These are phyloP conservation scores for Paramecium biaurelia DNA, from an alignment of 73 alveolate species.

Conservation along the genomic window DNA sequence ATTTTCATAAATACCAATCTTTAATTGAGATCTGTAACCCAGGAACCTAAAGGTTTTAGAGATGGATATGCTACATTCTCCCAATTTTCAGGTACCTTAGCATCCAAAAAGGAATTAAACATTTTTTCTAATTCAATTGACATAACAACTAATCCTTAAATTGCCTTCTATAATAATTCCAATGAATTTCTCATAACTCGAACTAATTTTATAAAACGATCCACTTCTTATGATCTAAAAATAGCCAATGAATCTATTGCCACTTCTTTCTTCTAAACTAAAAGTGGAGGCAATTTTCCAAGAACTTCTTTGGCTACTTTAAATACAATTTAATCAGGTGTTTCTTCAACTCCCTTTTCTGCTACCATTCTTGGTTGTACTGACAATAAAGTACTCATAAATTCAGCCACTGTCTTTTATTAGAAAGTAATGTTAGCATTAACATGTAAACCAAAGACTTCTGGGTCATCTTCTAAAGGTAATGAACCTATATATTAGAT, in stretches of 20 bases:
- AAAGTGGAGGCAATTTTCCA: constrained; percentile 75
- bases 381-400: constrained; percentile 88
- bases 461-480: constrained; percentile 99
- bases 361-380: constrained; percentile 96
- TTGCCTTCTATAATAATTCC: constrained; percentile 85
- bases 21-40: constrained; percentile 92
- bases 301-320: constrained; percentile 84
- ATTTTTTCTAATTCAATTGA: constrained; percentile 89
- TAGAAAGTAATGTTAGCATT: constrained; percentile 98
- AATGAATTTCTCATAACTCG: constrained; percentile 80
- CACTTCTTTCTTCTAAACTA: constrained; percentile 79
- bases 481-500: constrained; percentile 87
- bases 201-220: constrained; percentile 89
- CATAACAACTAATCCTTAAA: constrained; percentile 97
- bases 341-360: constrained; percentile 87
- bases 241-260: constrained; percentile 87
- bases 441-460: constrained; percentile 99
- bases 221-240: constrained; percentile 95
- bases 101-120: constrained; percentile 88
- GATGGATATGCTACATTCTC: constrained; percentile 95
- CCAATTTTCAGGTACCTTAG: constrained; percentile 90
- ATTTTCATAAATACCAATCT: constrained; percentile 66
- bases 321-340: constrained; percentile 95
- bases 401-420: constrained; percentile 92
- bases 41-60: constrained; percentile 95